A percentile compares a stretch with the other conserved stretches of the same genome.
Conservation (phyloP, 2,329 filamentous ascomycete genomes). For the Penicillium griseofulvum region DNA sequence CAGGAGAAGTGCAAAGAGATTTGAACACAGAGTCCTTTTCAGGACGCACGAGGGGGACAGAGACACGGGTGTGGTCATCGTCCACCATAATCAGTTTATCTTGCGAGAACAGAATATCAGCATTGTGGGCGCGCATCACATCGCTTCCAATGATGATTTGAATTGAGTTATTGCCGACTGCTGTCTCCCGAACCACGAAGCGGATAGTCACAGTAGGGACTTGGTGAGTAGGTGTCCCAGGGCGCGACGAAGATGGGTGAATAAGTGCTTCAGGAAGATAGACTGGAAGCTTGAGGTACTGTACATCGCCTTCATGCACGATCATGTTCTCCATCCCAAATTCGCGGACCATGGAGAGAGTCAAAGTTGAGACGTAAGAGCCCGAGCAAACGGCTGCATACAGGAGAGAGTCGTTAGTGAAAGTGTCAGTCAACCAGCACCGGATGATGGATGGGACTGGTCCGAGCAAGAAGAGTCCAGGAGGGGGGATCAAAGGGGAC, state of each 20-base stretch:
- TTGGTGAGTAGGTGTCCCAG: constrained; percentile 69
- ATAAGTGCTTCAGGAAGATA: constrained; percentile 90
- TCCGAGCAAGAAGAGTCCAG: constrained; percentile 79
- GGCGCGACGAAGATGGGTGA: constrained; percentile 66
- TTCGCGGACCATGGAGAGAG: constrained; percentile 69
- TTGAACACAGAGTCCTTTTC: constrained; percentile 83
- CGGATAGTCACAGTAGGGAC: constrained; percentile 77
- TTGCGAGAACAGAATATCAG: constrained; percentile 87
- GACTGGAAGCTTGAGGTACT: constrained; percentile 72
- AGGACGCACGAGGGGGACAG: constrained; percentile 86
- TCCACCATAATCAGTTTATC: constrained; percentile 86
- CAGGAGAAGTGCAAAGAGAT: constrained; percentile 62
- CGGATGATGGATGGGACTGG: constrained; percentile 91
- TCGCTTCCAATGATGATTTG: constrained; percentile 91
- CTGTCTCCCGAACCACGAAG: constrained; percentile 67
- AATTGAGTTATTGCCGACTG: constrained; percentile 57
- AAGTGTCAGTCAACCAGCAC: constrained; percentile 89
- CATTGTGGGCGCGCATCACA: constrained; percentile 77
- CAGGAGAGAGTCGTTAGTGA: constrained; percentile 81
- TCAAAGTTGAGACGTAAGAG: constrained; percentile 81
- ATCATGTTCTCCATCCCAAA: constrained; percentile 69
- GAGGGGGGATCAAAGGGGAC: constrained; percentile 74
- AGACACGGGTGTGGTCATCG: constrained; percentile 80
- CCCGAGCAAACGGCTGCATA: constrained; percentile 93
- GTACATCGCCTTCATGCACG: constrained; percentile 62